Conservation (phyloP, 164 flowering plant genomes). For the Macadamia integrifolia region DNA sequence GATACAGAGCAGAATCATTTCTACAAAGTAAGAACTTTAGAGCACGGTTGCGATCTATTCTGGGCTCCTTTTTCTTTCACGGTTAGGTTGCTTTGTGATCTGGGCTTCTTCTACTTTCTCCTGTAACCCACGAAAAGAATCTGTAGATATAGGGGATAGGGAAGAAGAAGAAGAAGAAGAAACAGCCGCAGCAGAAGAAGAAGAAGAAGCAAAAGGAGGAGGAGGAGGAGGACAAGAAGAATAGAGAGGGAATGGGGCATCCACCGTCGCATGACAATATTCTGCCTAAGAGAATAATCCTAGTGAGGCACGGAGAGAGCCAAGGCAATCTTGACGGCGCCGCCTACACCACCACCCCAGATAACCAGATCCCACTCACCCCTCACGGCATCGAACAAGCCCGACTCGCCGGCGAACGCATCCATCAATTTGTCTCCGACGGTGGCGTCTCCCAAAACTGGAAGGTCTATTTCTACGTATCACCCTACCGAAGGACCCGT, state of each 20-base stretch:
- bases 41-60: no score
- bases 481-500: conserved; percentile 78
- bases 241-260: conserved; percentile 8
- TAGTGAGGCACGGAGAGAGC: conserved; percentile 91
- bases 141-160: no score
- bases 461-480: conserved; percentile 86
- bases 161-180: no score
- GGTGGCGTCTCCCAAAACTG: conserved; percentile 22
- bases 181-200: background rate
- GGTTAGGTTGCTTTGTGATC: background rate
- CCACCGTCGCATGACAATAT: background rate
- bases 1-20: no score
- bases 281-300: conserved; percentile 73
- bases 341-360: conserved; percentile 75
- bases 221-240: background rate
- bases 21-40: no score
- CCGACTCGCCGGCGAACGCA: conserved; percentile 43
- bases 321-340: conserved; percentile 64
- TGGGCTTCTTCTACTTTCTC: background rate
- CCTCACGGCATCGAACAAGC: conserved; percentile 55
- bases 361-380: conserved; percentile 76
- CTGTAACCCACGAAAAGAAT: background rate
- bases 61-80: background rate
- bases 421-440: conserved; percentile 34
- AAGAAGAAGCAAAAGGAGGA: background rate